Evolutionary conservation across 176 grass and related monocot species (phyloP).

Genomic region (Eremochloa ophiuroides): DNA sequence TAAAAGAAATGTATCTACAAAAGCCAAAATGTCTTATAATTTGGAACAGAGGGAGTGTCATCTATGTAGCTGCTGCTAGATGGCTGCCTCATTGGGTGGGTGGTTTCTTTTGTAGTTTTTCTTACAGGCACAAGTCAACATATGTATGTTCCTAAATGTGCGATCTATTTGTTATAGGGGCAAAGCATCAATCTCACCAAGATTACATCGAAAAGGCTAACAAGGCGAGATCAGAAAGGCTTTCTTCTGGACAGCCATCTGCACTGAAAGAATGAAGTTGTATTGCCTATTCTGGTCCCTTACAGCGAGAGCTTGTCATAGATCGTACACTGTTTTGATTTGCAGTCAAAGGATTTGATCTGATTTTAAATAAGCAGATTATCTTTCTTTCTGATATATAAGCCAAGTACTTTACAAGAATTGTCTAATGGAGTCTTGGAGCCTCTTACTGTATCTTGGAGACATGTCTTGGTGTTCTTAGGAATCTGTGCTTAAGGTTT

Average conservation of each 20-base stretch:
- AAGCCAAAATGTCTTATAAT: too few relatives aligned
- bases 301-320: neutral
- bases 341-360: neutral
- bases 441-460: neutral
- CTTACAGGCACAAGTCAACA: neutral
- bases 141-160: neutral
- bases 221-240: slow-evolving; percentile 73
- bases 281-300: neutral
- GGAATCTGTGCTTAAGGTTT: neutral
- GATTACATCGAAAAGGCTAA: slow-evolving; percentile 91
- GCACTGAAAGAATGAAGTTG: slow-evolving; percentile 47
- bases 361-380: slow-evolving; percentile 13
- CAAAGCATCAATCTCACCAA: slow-evolving; percentile 92
- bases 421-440: neutral
- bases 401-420: neutral
- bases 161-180: slow-evolving; percentile 28
- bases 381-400: neutral
- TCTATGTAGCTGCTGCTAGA: neutral
- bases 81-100: neutral
- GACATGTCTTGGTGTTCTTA: neutral
- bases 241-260: slow-evolving; percentile 72
- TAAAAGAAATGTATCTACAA: too few relatives aligned
- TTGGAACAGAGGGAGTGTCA: neutral
- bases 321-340: neutral
- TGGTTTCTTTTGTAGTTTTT: neutral